Base-by-base conservation (phyloP, 139 green algal genomes). In the Chlamydomonas sphaeroides region DNA sequence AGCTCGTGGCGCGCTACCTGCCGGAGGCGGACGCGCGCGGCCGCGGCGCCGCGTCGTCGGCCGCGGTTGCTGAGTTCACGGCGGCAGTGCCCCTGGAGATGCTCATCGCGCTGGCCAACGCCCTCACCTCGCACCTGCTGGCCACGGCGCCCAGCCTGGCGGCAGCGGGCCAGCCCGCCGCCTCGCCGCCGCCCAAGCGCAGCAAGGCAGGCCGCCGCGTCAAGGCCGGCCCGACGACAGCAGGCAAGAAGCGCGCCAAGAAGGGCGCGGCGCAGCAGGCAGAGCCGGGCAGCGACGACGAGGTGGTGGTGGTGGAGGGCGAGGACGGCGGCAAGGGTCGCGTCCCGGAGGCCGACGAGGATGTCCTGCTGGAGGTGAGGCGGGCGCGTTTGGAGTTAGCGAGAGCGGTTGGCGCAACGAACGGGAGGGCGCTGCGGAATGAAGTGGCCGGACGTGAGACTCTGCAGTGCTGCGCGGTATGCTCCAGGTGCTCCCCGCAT, bases 61-160 rank as follows among this genome's bases (percentile, higher is more conserved):
- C 1, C 25, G n/a, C n/a, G n/a, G n/a, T n/a, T n/a, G n/a, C n/a
- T n/a, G 45, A 39, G 2, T 66, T 61, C 80, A 87, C 59, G 26
- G 79, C 56, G 26, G 78, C 76, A 4, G 83, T 92, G 33, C 89
- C 92, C 0, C 66, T 92, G 45, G 92, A 93, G 83, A 73, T 92
- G 48, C 65, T 93, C 28, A 17, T 94, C 21, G 28, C 67, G 41
- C 67, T 95, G 32, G 85, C 77, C 0, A 28, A 35, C 4, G 80
- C 78, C 10, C 78, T 95, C 42, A 81, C 71, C 61, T 63, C 80
- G 30, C 92, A 95, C 81, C 85, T 95, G 59, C 69, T 92, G 69
- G 77, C 84, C 5, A 86, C 74, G 18, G 68, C 65, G 28, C 68
- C 45, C 30, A 25, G 38, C 39, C 59, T 74, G n/a, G 78, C 18